Evolutionary conservation across 352 stramenopile genomes (phyloP).

Genomic region (Elongisporangium prolatum): DNA sequence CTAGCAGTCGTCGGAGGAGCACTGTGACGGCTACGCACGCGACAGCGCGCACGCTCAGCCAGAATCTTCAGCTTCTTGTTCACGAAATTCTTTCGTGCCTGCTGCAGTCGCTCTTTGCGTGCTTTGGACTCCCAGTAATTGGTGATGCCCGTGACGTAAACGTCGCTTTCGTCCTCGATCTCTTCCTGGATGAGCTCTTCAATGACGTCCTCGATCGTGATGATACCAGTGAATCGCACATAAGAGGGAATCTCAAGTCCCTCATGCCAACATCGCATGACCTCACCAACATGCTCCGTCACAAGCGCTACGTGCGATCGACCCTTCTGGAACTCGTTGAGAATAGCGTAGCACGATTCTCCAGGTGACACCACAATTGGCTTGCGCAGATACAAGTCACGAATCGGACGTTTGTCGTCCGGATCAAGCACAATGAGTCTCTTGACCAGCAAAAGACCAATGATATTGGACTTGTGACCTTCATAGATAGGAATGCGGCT

Average conservation of each 20-base stretch:
- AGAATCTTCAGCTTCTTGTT: slow-evolving; percentile 51
- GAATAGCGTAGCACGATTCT: slow-evolving; percentile 80
- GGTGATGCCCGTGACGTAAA: slow-evolving; percentile 55
- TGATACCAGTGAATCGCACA: slow-evolving; percentile 77
- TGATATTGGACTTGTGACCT: slow-evolving; percentile 59
- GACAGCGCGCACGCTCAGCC: slow-evolving; percentile 41
- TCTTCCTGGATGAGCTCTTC: slow-evolving; percentile 89
- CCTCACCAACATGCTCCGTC: slow-evolving; percentile 38
- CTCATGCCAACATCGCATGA: slow-evolving; percentile 57
- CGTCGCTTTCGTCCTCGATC: slow-evolving; percentile 88
- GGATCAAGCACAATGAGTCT: slow-evolving; percentile 89
- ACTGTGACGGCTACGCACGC: slow-evolving; percentile 29
- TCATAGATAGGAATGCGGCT: slow-evolving; percentile 88
- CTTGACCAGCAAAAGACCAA: slow-evolving; percentile 86
- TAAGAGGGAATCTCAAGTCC: slow-evolving; percentile 25
- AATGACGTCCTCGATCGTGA: slow-evolving; percentile 91
- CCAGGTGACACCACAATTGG: slow-evolving; percentile 81
- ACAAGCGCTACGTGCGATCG: slow-evolving; percentile 82
- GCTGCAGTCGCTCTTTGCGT: slow-evolving; percentile 26
- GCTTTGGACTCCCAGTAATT: slow-evolving; percentile 48
- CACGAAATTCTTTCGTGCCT: slow-evolving; percentile 32
- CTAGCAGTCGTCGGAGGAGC: background rate
- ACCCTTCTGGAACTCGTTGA: slow-evolving; percentile 91
- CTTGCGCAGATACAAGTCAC: slow-evolving; percentile 57
- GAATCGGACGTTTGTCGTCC: slow-evolving; percentile 57